Conservation (phyloP, 2,329 filamentous ascomycete species). For the Pestalotiopsis sp. region DNA sequence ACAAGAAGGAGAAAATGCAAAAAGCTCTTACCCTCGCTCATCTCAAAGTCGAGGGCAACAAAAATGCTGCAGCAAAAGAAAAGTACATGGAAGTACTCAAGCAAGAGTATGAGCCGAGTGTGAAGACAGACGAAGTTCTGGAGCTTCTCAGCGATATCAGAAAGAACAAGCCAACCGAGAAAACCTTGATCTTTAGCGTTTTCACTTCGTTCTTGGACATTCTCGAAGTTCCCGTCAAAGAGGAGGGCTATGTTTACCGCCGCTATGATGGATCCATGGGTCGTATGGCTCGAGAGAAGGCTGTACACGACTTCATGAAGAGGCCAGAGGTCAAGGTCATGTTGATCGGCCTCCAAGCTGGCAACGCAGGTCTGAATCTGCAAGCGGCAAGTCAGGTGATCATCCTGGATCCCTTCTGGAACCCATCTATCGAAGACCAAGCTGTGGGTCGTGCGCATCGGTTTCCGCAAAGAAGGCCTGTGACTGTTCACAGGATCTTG, state of each 20-base stretch:
- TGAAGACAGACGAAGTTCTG: conserved; percentile 33
- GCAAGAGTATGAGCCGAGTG: conserved; percentile 30
- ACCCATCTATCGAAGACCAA: conserved; percentile 11
- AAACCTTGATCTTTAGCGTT: conserved; percentile 35
- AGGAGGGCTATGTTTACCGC: conserved; percentile 26
- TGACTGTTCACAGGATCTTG: conserved; percentile 69
- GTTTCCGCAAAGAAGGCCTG: conserved; percentile 37
- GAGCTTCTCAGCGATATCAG: conserved; percentile 28
- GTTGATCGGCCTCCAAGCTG: conserved; percentile 74
- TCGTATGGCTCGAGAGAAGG: conserved; percentile 22
- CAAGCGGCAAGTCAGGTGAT: conserved; percentile 12
- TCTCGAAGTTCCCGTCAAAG: conserved; percentile 32
- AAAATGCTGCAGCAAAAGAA: conserved; percentile 25
- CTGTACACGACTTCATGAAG: conserved; percentile 29
- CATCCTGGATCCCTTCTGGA: conserved; percentile 14
- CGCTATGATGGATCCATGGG: conserved; percentile 36
- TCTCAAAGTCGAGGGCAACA: conserved; percentile 26
- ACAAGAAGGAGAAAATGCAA: conserved; percentile 12
- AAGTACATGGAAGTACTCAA: conserved; percentile 27
- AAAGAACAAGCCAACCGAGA: conserved; percentile 26
- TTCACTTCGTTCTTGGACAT: conserved; percentile 37
- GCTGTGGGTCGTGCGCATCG: conserved; percentile 10
- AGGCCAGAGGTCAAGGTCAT: conserved; percentile 49
- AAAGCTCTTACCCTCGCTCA: conserved; percentile 21
- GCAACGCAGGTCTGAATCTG: conserved; percentile 57